Base-by-base conservation (phyloP, 306 rosid species). In the Castanopsis chinensis region DNA sequence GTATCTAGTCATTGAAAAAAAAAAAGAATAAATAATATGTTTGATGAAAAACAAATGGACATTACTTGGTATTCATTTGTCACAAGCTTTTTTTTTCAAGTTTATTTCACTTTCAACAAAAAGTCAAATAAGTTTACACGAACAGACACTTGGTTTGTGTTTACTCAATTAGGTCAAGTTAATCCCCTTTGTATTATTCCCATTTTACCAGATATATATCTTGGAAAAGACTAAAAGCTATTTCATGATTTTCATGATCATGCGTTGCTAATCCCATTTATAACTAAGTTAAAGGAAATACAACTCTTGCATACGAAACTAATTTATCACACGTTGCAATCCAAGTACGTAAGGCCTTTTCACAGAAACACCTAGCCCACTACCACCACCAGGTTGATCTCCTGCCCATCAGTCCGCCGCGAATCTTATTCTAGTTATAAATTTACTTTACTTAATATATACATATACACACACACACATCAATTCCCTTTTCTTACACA, bases 351-450 rank as follows among this genome's bases (percentile, higher is more conserved):
- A 41, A 41, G 45, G 45, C 73, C 83, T 77, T 76, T 79, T 79
- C 75, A 70, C 64, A 83, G 76, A 79, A 83, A 83, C 79, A 33
- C 15, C 43, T 12, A 12, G 53, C 53, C 53, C 53, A 49, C 53
- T 17, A 49, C 71, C 53, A 49, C 71, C 76, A 84, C 73, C 70
- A 77, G 81, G 86, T 85, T 41, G 45, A 41, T 85, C 84, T 45
- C 81, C 69, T 83, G 82, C 90, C 43, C 97, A 83, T 89, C 94
- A 81, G 75, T 71, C 45, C 85, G 92, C 97, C 89, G 91, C 95
- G 83, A 83, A 77, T 57, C 83, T 70, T 86, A 84, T 86, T 85
- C 82, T 78, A 54, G 1, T 54, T 28, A 53, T 8, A 8, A 41
- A 41, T 41, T 41, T 41, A 73, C 59, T 78, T 49, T 76, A 64